Base-by-base conservation (phyloP, 805 yeast genomes). In the Lipomyces japonicus region DNA sequence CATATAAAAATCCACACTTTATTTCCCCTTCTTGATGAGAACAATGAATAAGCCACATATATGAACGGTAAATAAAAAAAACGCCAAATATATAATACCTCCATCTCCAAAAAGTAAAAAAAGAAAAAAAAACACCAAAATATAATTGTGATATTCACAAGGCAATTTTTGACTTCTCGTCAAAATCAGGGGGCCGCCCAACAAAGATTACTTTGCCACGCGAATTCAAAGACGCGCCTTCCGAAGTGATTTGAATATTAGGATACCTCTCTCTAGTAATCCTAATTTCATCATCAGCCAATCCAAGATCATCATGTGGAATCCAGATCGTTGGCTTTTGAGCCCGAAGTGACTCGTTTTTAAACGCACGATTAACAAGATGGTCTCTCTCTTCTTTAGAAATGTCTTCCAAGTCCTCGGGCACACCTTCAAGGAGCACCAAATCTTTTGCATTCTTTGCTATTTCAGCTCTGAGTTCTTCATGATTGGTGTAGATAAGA, bases 311-410 rank as follows among this genome's bases (percentile, higher is more conserved):
- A 55, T 76, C 79, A 21, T 57, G 52, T 0, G 79, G 79, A 2
- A 76, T 51, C 79, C 78, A 74, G 1, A 76, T 61, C 23, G 69
- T 59, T 9, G 73, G 71, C 21, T 61, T 51, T 12, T 42, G 51
- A 6, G 56, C 51, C 21, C 65, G 53, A 16, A 64, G 48, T 3
- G 66, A 65, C 3, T 69, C 68, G 47, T 68, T 67, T 39, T 55
- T 59, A 46, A 65, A 69, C 16, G 68, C 60, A 23, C 60, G 62
- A 16, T 53, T 45, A 3, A 60, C 50, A 7, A 62, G 38, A 36
- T 46, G 51, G n/a, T 61, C 63, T n/a, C 58, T 60, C 32, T 64
- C 64, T 4, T 54, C 62, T 3, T 46, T 21, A 1, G 61, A 56
- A 5, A 67, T 39, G 10, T 50, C 52, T 6, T 53, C 58, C 21